Evolutionary conservation across 768 basidiomycete species (phyloP).

Genomic region (Chalciporus sphaerocephalus): DNA sequence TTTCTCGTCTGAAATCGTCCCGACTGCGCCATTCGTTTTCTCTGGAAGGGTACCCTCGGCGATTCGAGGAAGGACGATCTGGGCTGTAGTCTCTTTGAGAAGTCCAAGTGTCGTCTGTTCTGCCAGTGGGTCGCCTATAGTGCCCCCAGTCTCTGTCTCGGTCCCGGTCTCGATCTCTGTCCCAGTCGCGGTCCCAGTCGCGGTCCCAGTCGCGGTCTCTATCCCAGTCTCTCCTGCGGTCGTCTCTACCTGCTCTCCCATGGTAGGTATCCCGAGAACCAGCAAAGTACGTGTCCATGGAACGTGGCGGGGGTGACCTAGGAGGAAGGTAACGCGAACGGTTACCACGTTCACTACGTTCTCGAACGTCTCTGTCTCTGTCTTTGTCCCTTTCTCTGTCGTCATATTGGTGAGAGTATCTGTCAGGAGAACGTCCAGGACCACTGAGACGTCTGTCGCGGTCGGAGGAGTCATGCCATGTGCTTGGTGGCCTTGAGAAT

Average conservation of each 20-base stretch:
- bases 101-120: slow-evolving; percentile 14
- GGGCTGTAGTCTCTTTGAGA: slow-evolving; percentile 16
- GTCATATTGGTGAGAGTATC: slow-evolving; percentile 20
- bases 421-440: slow-evolving; percentile 22
- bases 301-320: slow-evolving; percentile 16
- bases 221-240: slow-evolving; percentile 25
- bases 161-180: slow-evolving; percentile 20
- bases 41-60: slow-evolving; percentile 15
- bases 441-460: slow-evolving; percentile 21
- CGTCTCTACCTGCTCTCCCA: slow-evolving; percentile 18
- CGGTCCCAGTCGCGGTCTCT: slow-evolving; percentile 20
- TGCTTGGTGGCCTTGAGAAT: slow-evolving; percentile 17
- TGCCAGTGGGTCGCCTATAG: slow-evolving; percentile 12
- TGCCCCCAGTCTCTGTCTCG: slow-evolving; percentile 14
- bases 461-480: slow-evolving; percentile 20
- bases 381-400: slow-evolving; percentile 23
- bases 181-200: too few relatives aligned
- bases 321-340: slow-evolving; percentile 15
- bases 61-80: slow-evolving; percentile 7
- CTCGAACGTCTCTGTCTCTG: slow-evolving; percentile 18
- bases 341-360: slow-evolving; percentile 17
- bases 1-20: slow-evolving; percentile 22
- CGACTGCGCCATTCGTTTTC: slow-evolving; percentile 18
- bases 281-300: slow-evolving; percentile 14
- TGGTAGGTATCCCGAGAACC: slow-evolving; percentile 18